phyloP scores from a whole-genome alignment of 2,329 filamentous ascomycete genomes.

The Hypomyces perniciosus region DNA sequence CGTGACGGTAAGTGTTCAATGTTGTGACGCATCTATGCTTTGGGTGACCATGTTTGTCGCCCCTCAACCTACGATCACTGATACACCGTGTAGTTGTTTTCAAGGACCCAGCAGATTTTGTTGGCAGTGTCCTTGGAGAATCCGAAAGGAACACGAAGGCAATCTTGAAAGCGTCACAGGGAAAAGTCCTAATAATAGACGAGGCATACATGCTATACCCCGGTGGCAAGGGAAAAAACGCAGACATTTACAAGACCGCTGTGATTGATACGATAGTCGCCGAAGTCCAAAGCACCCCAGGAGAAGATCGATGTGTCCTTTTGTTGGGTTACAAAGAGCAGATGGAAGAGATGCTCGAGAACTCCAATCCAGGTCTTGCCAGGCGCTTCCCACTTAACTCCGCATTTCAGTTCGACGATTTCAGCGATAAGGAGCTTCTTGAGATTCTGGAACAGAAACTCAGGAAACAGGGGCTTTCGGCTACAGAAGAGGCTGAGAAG shows the following conservation, averaged over 20 bases:
- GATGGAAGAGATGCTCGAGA: constrained; percentile 1
- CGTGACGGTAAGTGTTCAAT: constrained; percentile 20
- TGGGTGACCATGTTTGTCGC: too few relatives aligned
- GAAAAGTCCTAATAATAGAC: constrained; percentile 64
- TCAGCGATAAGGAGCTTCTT: neutral
- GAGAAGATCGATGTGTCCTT: constrained; percentile 4
- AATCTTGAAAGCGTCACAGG: constrained; percentile 54
- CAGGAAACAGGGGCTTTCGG: neutral
- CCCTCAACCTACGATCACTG: neutral
- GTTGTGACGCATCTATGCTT: too few relatives aligned
- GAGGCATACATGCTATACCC: constrained; percentile 50
- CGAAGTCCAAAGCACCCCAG: neutral
- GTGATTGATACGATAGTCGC: constrained; percentile 2
- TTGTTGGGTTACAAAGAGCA: constrained; percentile 1
- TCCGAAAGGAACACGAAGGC: constrained; percentile 59
- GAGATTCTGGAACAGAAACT: neutral
- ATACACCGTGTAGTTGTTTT: constrained; percentile 35
- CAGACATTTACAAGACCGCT: neutral
- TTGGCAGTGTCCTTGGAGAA: constrained; percentile 63
- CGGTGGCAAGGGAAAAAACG: neutral
- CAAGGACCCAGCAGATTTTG: constrained; percentile 58
- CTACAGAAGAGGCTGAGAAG: neutral
- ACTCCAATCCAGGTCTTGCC: neutral
- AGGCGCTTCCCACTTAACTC: constrained; percentile 1
- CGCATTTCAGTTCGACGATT: constrained; percentile 1